A percentile compares a stretch with the other conserved stretches of the same genome.
These are phyloP conservation scores for Clavispora santaluciae DNA, from an alignment of 805 yeast species.

Conservation along the genomic window DNA sequence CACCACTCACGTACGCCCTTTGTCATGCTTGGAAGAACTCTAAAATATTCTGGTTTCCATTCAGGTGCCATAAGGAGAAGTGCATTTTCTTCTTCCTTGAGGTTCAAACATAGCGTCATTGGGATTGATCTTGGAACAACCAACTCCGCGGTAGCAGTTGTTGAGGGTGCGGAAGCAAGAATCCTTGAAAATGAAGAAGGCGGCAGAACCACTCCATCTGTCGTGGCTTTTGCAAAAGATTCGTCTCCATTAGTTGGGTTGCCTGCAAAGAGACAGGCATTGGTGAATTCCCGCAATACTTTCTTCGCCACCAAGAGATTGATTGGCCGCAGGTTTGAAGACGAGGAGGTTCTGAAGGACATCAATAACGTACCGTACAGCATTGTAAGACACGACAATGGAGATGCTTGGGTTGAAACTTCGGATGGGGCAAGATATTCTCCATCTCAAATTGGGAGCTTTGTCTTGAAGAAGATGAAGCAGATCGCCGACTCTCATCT, in stretches of 20 bases:
- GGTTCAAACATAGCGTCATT: constrained; percentile 41
- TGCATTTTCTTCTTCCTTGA: not conserved
- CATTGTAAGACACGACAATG: constrained; percentile 54
- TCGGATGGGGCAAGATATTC: constrained; percentile 42
- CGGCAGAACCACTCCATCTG: constrained; percentile 72
- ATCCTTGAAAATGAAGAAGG: constrained; percentile 79
- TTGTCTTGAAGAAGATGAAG: constrained; percentile 60
- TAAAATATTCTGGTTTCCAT: not conserved
- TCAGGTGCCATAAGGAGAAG: not conserved
- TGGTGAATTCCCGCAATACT: constrained; percentile 70
- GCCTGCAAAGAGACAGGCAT: constrained; percentile 74
- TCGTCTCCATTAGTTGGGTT: constrained; percentile 47
- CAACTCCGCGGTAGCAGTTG: constrained; percentile 79
- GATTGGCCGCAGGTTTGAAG: constrained; percentile 68
- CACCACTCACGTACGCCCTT: no score
- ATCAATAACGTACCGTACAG: constrained; percentile 57
- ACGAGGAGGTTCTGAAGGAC: constrained; percentile 67
- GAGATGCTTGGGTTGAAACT: constrained; percentile 65
- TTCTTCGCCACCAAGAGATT: constrained; percentile 78
- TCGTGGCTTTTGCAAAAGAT: constrained; percentile 57
- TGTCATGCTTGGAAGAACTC: not conserved
- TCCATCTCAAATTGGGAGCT: constrained; percentile 71
- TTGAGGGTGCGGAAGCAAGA: constrained; percentile 56
- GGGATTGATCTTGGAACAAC: constrained; percentile 87
- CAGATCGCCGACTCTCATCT: constrained; percentile 55